Evolutionary conservation across 805 yeast genomes (phyloP), one percentile per base, ranked within the genome.

Genomic region (Yarrowia divulgata): DNA sequence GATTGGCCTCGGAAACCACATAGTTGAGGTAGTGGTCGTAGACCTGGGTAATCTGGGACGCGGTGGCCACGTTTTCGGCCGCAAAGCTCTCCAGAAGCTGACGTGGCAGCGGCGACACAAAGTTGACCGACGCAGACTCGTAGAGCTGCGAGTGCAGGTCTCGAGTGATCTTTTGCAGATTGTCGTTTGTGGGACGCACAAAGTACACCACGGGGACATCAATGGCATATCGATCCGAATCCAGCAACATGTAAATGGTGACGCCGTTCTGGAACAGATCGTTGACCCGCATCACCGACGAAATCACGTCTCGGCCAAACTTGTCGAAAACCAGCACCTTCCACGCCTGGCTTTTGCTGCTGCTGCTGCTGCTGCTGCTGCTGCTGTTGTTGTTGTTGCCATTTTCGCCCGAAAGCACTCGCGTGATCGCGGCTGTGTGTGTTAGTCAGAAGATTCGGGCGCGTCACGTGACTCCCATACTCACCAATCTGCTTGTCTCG

Each of bases 161-260:
- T 63, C 85, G 84, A 12, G 91, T 85, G 45, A 95, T 90, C 40
- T 79, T 76, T 39, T 85, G 80, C 50, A 95, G 82, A 76, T 95
- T 95, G 60, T 86, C 94, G 35, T 84, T 81, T 0, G 95, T 90
- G 7, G 99, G 98, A 70, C 90, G 90, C 42, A 95, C 89, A 74
- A 95, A 94, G 79, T 95, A 95, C 57, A 95, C 86, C 3, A 88
- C 98, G 0, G 98, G 98, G 14, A 94, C 98, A 74, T 95, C 99
- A 66, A 95, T 83, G 0, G 94, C 85, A n/a, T 93, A 86, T 71
- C 99, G 83, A 70, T 85, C 86, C 58, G 92, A 83, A 69, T 83
- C 82, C 68, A 94, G 87, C 63, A 90, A 79, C 70, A 94, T 84
- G 76, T 95, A 98, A 75, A 93, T 89, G 0, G 99, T 95, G 69